Base-by-base conservation (phyloP, 306 rosid species). In the Pyrus betulifolia region DNA sequence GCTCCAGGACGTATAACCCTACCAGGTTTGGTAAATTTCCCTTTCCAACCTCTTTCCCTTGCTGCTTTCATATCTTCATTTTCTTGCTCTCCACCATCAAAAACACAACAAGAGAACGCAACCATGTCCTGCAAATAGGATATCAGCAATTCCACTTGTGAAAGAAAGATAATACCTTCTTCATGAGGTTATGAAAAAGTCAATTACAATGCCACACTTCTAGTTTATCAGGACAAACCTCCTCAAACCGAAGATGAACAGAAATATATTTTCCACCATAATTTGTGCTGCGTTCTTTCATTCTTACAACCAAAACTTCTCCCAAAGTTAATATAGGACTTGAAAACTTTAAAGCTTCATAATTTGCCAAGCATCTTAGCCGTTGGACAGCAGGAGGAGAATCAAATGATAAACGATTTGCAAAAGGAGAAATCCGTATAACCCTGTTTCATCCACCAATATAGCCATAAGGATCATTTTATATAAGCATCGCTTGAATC, bases 11-110 rank as follows among this genome's bases (percentile, higher is more conserved):
- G 93, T 69, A 95, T 92, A 70, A 95, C 92, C 78, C 97, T 83
- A 42, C 99, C 99, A 59, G 97, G 96, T 86, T 92, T 95, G 44
- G 96, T 95, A 83, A 95, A 95, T 77, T 95, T 95, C 66, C 99
- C 99, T 76, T 83, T 92, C 99, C 99, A 95, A 60, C 99, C 99
- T 84, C 90, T 89, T 85, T 95, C 99, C 80, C 99, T 91, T 51
- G 99, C 99, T 38, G 92, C 99, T 70, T 74, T 85, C 97, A 95
- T 95, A 84, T 89, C 91, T 75, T 76, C 91, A 78, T 9, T 80
- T 87, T 95, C 98, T 84, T 87, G 90, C 63, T 78, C 80, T 52
- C 99, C 97, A 49, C 97, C 99, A 57, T 95, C 96, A 49, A 92
- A 95, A 74, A 90, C 87, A 82, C 99, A 95, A 82, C 98, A 95